Evolutionary conservation across 192 early-diverging fungal species (phyloP), one percentile per base, ranked within the genome.

Genomic region (Allomyces macrogynus): DNA sequence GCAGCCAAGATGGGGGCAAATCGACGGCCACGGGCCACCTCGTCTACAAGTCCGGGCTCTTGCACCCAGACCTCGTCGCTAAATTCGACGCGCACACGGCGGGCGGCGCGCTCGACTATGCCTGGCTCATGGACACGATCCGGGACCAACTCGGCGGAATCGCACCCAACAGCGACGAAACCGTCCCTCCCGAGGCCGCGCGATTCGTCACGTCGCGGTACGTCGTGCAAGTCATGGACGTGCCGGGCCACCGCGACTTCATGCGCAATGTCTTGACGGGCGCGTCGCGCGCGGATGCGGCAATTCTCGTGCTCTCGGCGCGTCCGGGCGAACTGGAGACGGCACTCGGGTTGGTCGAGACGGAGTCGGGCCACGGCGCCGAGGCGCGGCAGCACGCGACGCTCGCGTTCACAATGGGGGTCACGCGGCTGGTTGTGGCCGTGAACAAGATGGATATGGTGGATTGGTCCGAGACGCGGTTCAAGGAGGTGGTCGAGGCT

Each of bases 231-330:
- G 89, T 98, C 80, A 95, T 98, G 78, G 93, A 98, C 77, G 93
- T 93, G 76, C 95, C 95, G 60, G 95, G 95, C 64, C 95, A 98
- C 87, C 87, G 95, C 79, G 95, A 98, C 85, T 98, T 98, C 86
- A 95, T 98, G 84, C 95, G 95, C 83, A 97, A 97, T 89, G 95
- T 93, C 91, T 92, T 96, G 77, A 93, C 95, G 78, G 95, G 95
- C 83, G 91, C 95, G 72, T 92, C 90, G 71, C 93, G 91, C 81
- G 95, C 93, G 65, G 95, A 97, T 74, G 91, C 89, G 75, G 95
- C 87, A 77, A 87, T 97, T 73, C 88, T 97, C 71, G 91, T 95
- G 71, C 88, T 95, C 79, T 86, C 87, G 72, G 87, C 84, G 69
- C 89, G 88, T 86, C 42, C 63, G 42, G 90, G 90, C 83, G 80